phyloP scores from a whole-genome alignment of 768 basidiomycete genomes.

The Obba rivulosa region DNA sequence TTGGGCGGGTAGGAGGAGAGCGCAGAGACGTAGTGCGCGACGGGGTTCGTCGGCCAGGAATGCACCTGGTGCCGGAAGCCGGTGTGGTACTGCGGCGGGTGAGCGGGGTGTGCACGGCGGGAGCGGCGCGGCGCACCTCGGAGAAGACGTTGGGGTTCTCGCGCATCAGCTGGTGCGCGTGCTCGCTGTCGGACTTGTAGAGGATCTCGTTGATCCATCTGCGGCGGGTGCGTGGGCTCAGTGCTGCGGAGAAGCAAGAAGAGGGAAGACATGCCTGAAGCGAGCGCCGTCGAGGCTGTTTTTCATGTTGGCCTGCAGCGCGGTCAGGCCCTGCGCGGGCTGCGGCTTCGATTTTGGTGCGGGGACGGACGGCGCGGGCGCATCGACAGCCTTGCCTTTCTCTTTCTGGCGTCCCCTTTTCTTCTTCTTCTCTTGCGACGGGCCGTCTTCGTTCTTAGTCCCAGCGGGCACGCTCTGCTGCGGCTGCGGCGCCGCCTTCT shows the following conservation, averaged over 20 bases:
- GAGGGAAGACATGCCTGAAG: conserved; percentile 54
- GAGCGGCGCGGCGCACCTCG: conserved; percentile 49
- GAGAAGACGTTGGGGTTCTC: conserved; percentile 75
- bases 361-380: no score
- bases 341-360: not conserved
- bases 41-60: conserved; percentile 92
- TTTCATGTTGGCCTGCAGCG: conserved; percentile 74
- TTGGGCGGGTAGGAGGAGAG: conserved; percentile 60
- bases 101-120: not conserved
- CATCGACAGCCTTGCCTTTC: not conserved
- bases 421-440: not conserved
- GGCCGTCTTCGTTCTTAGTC: no score
- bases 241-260: not conserved
- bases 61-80: conserved; percentile 91
- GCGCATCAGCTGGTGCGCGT: conserved; percentile 78
- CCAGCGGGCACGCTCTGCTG: not conserved
- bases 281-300: conserved; percentile 80
- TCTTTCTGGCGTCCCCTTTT: not conserved
- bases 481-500: not conserved
- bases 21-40: conserved; percentile 68
- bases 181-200: conserved; percentile 78
- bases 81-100: conserved; percentile 84
- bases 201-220: conserved; percentile 91
- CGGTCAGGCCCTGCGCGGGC: conserved; percentile 42
- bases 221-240: not conserved